These are phyloP conservation scores for Botrytis sinoallii DNA, from an alignment of 2,329 filamentous ascomycete species.

Conservation along the genomic window DNA sequence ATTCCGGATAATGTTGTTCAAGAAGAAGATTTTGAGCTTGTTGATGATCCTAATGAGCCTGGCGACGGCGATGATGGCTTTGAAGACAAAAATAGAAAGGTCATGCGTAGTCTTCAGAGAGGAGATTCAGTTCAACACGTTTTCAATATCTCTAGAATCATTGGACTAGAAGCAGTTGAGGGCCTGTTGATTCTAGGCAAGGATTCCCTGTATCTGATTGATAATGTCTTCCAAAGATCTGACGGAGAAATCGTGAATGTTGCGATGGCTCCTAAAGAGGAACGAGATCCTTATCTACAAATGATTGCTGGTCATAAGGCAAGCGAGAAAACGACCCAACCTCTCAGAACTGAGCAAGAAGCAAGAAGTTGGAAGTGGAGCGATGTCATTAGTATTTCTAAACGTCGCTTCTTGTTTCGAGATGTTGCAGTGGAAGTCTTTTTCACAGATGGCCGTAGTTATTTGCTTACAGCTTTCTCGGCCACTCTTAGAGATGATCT, in stretches of 20 bases:
- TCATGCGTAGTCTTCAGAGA: slow-evolving; percentile 88
- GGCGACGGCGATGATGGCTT: slow-evolving; percentile 73
- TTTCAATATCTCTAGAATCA: slow-evolving; percentile 91
- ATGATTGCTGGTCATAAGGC: slow-evolving; percentile 75
- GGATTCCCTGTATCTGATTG: slow-evolving; percentile 87
- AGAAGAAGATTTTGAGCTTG: slow-evolving; percentile 93
- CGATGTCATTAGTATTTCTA: slow-evolving; percentile 92
- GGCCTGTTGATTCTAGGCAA: slow-evolving; percentile 92
- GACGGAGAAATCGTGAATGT: slow-evolving; percentile 97
- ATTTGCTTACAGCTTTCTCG: slow-evolving; percentile 81
- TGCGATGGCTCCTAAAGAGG: slow-evolving; percentile 86
- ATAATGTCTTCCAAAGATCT: slow-evolving; percentile 91
- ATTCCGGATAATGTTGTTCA: slow-evolving; percentile 31
- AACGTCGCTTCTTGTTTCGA: slow-evolving; percentile 89
- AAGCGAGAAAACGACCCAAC: slow-evolving; percentile 52
- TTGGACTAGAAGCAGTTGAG: slow-evolving; percentile 90
- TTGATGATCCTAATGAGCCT: slow-evolving; percentile 89
- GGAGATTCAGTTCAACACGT: slow-evolving; percentile 91
- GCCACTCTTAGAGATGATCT: slow-evolving; percentile 73
- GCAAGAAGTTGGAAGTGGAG: slow-evolving; percentile 91
- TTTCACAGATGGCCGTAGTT: slow-evolving; percentile 94
- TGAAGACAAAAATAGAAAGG: slow-evolving; percentile 97
- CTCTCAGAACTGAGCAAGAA: slow-evolving; percentile 65
- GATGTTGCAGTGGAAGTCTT: slow-evolving; percentile 97
- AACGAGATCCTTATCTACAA: slow-evolving; percentile 91